Evolutionary conservation across 83 land plant genomes (phyloP), one percentile per base, ranked within the genome.

Genomic region (Picea abies): DNA sequence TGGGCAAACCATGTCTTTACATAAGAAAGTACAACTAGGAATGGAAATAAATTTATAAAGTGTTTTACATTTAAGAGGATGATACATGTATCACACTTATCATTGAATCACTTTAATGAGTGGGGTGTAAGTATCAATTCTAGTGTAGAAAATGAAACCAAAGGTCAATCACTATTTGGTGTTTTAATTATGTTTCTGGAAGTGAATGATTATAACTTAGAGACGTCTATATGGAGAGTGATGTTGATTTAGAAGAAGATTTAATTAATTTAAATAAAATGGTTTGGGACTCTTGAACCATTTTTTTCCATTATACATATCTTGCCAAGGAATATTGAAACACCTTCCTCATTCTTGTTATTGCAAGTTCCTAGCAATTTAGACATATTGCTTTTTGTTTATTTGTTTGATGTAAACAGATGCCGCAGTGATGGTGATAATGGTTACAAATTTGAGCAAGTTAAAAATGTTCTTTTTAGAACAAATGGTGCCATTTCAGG

Each of bases 81-180:
- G 67, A 4, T 86, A 49, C 87, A 87, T 88, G 52, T 81, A 29
- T 84, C 88, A 23, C 72, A 87, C 64, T 20, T 67, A 14, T 80
- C 87, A 12, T 58, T 83, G 78, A 79, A 85, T 81, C 84, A 65
- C 8, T 90, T 93, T 80, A 62, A 76, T 60, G 88, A 90, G 88
- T 80, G 86, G 64, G 96, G 96, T 11, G 98, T 94, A 60, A 37
- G 17, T 44, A 80, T 52, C 60, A 85, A 88, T 80, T 60, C 82
- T 16, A 93, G 83, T 82, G 82, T 85, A 37, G 62, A 79, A 70
- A 92, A 95, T 49, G 92, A 90, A 67, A 87, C 85, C 37, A 78
- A 89, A 95, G 98, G 97, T 93, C 76, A 39, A 47, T 22, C 11
- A 29, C 8, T n/a, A 22, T 37, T 39, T 17, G 19, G 20, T 29